A percentile compares a stretch with the other conserved stretches of the same genome.
phyloP scores from a whole-genome alignment of 2,329 filamentous ascomycete genomes.

The Cercospora citrullina region DNA sequence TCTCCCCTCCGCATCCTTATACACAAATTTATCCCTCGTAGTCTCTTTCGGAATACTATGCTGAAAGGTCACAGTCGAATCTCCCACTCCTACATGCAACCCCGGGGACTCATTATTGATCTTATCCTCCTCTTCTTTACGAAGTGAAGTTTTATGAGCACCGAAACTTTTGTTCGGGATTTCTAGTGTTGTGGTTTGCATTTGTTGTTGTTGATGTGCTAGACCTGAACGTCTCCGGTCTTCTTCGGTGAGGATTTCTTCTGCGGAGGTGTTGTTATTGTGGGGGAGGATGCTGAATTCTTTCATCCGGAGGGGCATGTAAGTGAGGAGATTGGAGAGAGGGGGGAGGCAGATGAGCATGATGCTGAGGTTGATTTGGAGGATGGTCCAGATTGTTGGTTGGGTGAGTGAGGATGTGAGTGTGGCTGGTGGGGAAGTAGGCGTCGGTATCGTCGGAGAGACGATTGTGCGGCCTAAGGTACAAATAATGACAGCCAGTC shows the following conservation, averaged over 20 bases:
- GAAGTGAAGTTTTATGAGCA: not conserved
- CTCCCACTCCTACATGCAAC: conserved; percentile 9
- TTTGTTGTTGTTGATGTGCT: not conserved
- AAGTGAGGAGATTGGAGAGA: not conserved
- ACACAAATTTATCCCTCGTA: conserved; percentile 14
- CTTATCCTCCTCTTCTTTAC: not conserved
- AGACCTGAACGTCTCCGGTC: not conserved
- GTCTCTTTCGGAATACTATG: conserved; percentile 9
- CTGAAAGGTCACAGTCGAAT: conserved; percentile 6
- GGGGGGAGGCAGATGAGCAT: conserved; percentile 18
- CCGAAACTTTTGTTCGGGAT: not conserved
- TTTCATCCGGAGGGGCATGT: not conserved
- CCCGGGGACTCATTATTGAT: not conserved
- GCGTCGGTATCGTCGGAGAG: not conserved
- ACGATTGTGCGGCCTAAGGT: conserved; percentile 11
- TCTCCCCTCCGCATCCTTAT: conserved; percentile 10
- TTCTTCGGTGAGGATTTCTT: not conserved
- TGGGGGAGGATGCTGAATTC: not conserved
- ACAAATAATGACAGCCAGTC: conserved; percentile 14
- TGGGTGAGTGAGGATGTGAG: conserved; percentile 4
- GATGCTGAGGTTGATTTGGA: conserved; percentile 16
- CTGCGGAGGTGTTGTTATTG: not conserved
- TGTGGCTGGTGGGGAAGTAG: not conserved
- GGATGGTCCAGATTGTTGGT: conserved; percentile 14
- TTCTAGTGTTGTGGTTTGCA: not conserved